Conservation (phyloP, 768 basidiomycete genomes). For the Xerocomellus amylosporus region DNA sequence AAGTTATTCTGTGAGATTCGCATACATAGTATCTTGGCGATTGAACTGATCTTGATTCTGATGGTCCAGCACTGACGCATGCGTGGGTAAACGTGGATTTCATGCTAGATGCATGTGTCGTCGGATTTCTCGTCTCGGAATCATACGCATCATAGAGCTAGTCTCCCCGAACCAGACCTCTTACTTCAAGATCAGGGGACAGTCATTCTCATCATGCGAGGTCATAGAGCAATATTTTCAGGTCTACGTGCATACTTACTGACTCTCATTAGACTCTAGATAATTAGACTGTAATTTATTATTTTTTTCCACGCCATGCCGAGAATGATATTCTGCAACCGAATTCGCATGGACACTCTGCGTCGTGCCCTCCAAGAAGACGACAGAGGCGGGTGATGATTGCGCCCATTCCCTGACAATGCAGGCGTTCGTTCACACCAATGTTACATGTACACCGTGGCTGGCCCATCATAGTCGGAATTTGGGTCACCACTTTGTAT, state of each 20-base stretch:
- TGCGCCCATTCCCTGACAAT: background rate
- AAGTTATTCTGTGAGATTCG: constrained; percentile 78
- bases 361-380: background rate
- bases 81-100: constrained; percentile 97
- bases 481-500: background rate
- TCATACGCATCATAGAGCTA: constrained; percentile 41
- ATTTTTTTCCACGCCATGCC: background rate
- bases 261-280: background rate
- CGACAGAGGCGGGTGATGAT: background rate
- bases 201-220: background rate
- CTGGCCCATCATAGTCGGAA: background rate
- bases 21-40: background rate
- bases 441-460: constrained; percentile 8
- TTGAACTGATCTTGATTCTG: constrained; percentile 2
- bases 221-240: constrained; percentile 25
- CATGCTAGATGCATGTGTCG: constrained; percentile 90
- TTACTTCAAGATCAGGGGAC: background rate
- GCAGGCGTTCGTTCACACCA: constrained; percentile 3
- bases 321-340: background rate
- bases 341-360: background rate
- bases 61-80: constrained; percentile 72
- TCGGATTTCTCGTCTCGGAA: constrained; percentile 85
- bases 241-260: background rate
- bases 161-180: background rate
- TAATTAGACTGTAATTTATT: background rate